A percentile compares a stretch with the other conserved stretches of the same genome.
phyloP scores from a whole-genome alignment of 192 early-diverging fungal genomes.

The Podila horticola region DNA sequence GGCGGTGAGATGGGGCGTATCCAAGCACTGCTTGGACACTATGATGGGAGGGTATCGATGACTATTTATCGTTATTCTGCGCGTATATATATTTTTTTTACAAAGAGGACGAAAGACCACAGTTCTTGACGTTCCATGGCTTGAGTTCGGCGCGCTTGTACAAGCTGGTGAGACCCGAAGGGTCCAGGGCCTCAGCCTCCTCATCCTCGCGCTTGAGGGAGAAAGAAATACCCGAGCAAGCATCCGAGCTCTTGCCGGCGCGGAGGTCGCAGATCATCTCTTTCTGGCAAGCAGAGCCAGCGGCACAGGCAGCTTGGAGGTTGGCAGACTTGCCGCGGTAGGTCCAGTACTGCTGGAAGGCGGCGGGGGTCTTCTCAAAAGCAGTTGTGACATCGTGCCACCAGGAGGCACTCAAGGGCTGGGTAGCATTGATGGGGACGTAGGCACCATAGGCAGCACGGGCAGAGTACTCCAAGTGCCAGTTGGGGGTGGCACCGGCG shows the following conservation, averaged over 20 bases:
- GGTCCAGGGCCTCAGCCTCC: slow-evolving; percentile 10
- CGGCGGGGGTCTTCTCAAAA: slow-evolving; percentile 47
- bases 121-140: slow-evolving; percentile 14
- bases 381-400: slow-evolving; percentile 62
- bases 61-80: too few relatives aligned
- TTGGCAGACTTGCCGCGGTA: slow-evolving; percentile 53
- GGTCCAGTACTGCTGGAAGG: slow-evolving; percentile 57
- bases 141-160: slow-evolving; percentile 35
- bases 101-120: slow-evolving; percentile 1
- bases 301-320: slow-evolving; percentile 22
- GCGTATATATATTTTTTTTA: background rate
- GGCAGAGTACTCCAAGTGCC: slow-evolving; percentile 66
- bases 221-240: slow-evolving; percentile 23
- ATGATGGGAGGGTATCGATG: too few relatives aligned
- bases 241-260: slow-evolving; percentile 45
- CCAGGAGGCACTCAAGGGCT: slow-evolving; percentile 56
- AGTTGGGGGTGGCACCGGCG: slow-evolving; percentile 46
- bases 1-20: too few relatives aligned
- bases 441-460: slow-evolving; percentile 51
- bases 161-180: slow-evolving; percentile 24
- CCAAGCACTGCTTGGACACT: too few relatives aligned
- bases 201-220: slow-evolving; percentile 22
- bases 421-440: slow-evolving; percentile 18
- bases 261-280: slow-evolving; percentile 44
- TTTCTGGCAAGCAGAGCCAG: slow-evolving; percentile 12